A percentile compares a stretch with the other conserved stretches of the same genome.
phyloP scores from a whole-genome alignment of 495 filamentous ascomycete genomes.

The Aspergillus sclerotiicarbonarius region DNA sequence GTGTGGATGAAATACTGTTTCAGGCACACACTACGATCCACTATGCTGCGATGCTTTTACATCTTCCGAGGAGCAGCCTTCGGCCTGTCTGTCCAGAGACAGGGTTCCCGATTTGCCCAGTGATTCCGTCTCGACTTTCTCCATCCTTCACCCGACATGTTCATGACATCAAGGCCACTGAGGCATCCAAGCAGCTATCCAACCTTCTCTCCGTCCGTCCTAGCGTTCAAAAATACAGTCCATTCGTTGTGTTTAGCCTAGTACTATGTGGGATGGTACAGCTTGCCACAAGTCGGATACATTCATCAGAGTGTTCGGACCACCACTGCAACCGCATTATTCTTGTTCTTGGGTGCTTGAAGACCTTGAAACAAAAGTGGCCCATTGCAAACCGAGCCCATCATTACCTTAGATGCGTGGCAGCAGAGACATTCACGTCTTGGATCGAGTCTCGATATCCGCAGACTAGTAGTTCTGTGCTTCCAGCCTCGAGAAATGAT shows the following conservation, averaged over 20 bases:
- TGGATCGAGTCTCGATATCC: constrained; percentile 24
- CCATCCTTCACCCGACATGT: constrained; percentile 38
- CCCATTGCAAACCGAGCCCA: constrained; percentile 30
- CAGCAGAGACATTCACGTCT: constrained; percentile 33
- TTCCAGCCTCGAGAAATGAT: not conserved
- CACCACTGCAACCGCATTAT: constrained; percentile 44
- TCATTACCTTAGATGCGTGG: constrained; percentile 27
- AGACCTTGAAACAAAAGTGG: constrained; percentile 36
- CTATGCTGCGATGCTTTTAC: constrained; percentile 43
- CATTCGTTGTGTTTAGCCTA: constrained; percentile 34
- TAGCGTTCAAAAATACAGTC: constrained; percentile 37
- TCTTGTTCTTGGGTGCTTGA: constrained; percentile 39
- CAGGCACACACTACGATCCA: constrained; percentile 42
- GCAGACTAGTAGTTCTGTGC: not conserved
- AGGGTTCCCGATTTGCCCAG: constrained; percentile 29
- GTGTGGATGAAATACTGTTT: constrained; percentile 48
- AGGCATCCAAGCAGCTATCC: constrained; percentile 40
- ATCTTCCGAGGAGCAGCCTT: constrained; percentile 42
- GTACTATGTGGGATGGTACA: constrained; percentile 41
- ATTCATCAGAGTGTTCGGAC: constrained; percentile 40
- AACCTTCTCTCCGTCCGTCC: constrained; percentile 39
- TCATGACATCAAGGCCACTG: constrained; percentile 44
- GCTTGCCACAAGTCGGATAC: constrained; percentile 34
- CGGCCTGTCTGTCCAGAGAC: constrained; percentile 27
- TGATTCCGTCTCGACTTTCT: constrained; percentile 30